Conservation (phyloP, 1,139 yeast genomes). For the Groenewaldozyma auringiensis region DNA sequence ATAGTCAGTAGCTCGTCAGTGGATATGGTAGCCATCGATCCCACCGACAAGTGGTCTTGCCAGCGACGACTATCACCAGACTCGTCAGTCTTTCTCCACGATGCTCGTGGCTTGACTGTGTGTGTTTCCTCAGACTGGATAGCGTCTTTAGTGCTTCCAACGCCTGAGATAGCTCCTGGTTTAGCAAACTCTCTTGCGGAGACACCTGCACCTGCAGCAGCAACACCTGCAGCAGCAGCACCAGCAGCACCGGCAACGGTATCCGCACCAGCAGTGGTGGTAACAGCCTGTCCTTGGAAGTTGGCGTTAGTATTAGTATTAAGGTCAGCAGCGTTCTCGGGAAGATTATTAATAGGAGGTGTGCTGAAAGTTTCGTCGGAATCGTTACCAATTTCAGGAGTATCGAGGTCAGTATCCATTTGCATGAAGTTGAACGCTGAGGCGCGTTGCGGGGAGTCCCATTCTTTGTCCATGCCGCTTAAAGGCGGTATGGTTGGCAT, state of each 20-base stretch:
- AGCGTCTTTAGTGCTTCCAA: conserved; percentile 12
- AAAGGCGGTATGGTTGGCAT: conserved; percentile 3
- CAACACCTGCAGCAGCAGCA: conserved; percentile 12
- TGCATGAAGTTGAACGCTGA: conserved; percentile 31
- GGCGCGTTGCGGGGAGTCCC: conserved; percentile 32
- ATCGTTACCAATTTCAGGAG: conserved; percentile 36
- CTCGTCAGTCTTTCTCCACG: conserved; percentile 62
- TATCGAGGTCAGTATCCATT: conserved; percentile 26
- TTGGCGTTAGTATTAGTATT: neutral
- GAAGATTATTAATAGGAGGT: neutral
- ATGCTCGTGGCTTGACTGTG: conserved; percentile 37
- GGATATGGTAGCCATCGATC: conserved; percentile 76
- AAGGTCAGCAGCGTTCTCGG: neutral
- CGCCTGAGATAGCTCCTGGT: conserved; percentile 16
- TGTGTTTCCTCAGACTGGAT: conserved; percentile 4
- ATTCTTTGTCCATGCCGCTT: conserved; percentile 10
- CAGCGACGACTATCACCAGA: conserved; percentile 30
- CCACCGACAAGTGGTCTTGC: conserved; percentile 53
- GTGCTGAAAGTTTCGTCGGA: conserved; percentile 13
- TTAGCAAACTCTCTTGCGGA: neutral
- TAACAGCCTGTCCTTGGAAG: conserved; percentile 6
- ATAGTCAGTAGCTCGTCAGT: conserved; percentile 80
- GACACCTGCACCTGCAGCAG: conserved; percentile 21
- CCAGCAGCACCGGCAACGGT: conserved; percentile 3
- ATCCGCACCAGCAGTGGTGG: conserved; percentile 1